Evolutionary conservation across 1,284 basidiomycete species (phyloP).

Genomic region (Cutaneotrichosporon arboriforme): DNA sequence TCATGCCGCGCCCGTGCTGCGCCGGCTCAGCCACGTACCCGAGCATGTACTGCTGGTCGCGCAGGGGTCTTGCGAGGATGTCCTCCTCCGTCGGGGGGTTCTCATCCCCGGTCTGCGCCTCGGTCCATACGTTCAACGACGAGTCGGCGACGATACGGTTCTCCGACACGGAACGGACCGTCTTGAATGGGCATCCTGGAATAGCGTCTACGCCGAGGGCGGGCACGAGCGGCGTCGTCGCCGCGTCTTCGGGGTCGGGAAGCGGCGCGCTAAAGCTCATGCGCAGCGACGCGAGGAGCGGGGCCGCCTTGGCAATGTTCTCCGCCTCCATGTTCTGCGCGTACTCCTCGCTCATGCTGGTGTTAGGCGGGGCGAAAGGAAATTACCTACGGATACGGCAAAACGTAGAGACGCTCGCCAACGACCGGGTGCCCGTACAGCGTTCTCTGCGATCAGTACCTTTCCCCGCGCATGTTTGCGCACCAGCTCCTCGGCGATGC

Average conservation of each 20-base stretch:
- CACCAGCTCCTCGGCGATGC: constrained; percentile 20
- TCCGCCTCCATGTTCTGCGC: constrained; percentile 11
- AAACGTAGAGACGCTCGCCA: constrained; percentile 17
- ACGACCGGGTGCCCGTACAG: constrained; percentile 23
- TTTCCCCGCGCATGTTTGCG: background rate
- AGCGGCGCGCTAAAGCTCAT: background rate
- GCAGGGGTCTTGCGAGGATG: constrained; percentile 1
- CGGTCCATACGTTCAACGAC: background rate
- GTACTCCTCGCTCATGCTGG: constrained; percentile 13
- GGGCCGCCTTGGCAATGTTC: background rate
- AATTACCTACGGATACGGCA: constrained; percentile 28
- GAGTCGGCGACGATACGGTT: constrained; percentile 19
- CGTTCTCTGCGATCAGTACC: constrained; percentile 11
- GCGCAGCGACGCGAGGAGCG: background rate
- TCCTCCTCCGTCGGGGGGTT: background rate
- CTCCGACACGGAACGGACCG: constrained; percentile 4
- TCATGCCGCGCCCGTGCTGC: constrained; percentile 14
- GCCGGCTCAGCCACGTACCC: constrained; percentile 19
- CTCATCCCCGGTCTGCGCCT: background rate
- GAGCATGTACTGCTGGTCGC: constrained; percentile 13
- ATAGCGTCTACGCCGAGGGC: constrained; percentile 3
- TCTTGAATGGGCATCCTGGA: constrained; percentile 17
- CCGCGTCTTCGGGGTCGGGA: background rate
- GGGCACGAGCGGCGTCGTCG: background rate
- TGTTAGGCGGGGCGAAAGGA: background rate